These are phyloP conservation scores for Saccharomycopsis oosterbeekiorum DNA, from an alignment of 805 yeast genomes.

Conservation along the genomic window DNA sequence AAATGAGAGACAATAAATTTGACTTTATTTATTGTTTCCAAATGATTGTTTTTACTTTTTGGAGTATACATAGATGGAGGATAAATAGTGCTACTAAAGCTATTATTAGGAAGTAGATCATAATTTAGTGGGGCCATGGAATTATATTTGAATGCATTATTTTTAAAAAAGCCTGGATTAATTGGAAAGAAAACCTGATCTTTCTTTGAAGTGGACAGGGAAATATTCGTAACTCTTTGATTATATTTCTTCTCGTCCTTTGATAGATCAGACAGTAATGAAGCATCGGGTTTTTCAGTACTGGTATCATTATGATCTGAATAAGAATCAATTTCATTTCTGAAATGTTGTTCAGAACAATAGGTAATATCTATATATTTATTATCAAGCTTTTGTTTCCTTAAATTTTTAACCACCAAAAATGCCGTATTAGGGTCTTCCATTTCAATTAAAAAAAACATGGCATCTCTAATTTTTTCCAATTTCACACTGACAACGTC, in stretches of 20 bases:
- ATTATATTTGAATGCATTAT: background rate
- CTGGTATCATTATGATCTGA: background rate
- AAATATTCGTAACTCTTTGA: background rate
- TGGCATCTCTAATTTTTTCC: background rate
- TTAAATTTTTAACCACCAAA: background rate
- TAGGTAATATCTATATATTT: background rate
- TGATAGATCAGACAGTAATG: background rate
- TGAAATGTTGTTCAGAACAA: background rate
- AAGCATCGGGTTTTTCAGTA: background rate
- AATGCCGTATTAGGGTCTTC: constrained; percentile 1
- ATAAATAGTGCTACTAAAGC: background rate
- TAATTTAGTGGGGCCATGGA: background rate
- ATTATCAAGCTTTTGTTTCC: background rate
- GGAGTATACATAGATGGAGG: background rate
- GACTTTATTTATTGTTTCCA: background rate
- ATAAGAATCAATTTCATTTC: background rate
- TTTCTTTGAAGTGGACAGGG: background rate
- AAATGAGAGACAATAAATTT: background rate
- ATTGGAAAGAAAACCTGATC: background rate
- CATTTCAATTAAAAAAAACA: constrained; percentile 9
- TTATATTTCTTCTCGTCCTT: background rate
- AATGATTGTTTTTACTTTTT: background rate
- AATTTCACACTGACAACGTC: constrained; percentile 8
- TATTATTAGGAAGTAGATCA: background rate
- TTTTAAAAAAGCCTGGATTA: background rate